Conservation (phyloP, 305 asterid species). For the Withania somnifera region DNA sequence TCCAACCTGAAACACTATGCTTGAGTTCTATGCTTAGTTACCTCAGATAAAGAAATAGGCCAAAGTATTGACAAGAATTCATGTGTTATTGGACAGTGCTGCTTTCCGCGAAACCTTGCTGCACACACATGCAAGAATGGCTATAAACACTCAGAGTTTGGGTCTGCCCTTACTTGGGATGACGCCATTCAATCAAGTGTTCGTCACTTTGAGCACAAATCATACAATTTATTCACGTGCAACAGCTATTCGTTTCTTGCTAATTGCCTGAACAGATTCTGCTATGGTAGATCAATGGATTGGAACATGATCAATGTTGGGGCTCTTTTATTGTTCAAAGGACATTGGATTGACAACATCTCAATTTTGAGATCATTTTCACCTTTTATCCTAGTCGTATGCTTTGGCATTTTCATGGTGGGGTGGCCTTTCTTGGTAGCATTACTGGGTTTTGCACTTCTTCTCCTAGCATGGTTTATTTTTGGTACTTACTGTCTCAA, state of each 20-base stretch:
- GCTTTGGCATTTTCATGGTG: constrained; percentile 63
- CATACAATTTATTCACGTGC: constrained; percentile 85
- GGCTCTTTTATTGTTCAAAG: constrained; percentile 50
- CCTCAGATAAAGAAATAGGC: background rate
- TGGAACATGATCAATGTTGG: constrained; percentile 87
- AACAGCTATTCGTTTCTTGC: constrained; percentile 85
- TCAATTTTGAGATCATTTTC: constrained; percentile 54
- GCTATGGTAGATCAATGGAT: constrained; percentile 57
- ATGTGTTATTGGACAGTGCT: constrained; percentile 38
- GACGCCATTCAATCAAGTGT: constrained; percentile 51
- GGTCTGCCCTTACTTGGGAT: constrained; percentile 78
- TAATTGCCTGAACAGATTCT: constrained; percentile 53
- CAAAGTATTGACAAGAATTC: background rate
- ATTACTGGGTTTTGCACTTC: constrained; percentile 45
- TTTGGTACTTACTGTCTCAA: constrained; percentile 40
- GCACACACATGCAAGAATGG: constrained; percentile 67
- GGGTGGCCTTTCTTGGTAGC: constrained; percentile 83
- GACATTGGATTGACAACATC: constrained; percentile 57
- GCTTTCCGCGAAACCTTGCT: constrained; percentile 58
- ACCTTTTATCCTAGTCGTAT: constrained; percentile 54
- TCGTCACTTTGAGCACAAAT: constrained; percentile 53
- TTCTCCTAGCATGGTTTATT: constrained; percentile 58
- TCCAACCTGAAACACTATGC: background rate
- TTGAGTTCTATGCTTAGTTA: background rate
- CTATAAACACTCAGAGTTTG: constrained; percentile 53